Conservation (phyloP, 352 stramenopile species). For the Phytophthora ohioensis region DNA sequence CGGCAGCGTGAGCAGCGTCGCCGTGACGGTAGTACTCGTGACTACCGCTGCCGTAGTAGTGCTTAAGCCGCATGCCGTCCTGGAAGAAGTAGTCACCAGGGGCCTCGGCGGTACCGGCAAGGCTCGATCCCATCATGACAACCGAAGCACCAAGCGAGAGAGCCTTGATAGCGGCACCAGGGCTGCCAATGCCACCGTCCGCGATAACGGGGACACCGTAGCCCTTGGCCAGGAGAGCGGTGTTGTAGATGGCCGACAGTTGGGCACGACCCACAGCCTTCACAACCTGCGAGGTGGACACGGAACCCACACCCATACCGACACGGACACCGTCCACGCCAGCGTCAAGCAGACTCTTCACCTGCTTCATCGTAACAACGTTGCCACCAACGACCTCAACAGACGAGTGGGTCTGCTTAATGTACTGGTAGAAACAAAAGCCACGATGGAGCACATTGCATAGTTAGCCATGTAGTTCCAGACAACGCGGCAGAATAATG, state of each 20-base stretch:
- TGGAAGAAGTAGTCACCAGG: conserved; percentile 99
- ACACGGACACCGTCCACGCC: conserved; percentile 98
- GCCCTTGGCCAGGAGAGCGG: conserved; percentile 92
- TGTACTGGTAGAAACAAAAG: conserved; percentile 51
- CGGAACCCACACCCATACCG: conserved; percentile 99
- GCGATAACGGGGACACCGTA: conserved; percentile 98
- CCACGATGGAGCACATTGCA: not conserved
- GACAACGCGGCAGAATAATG: too few species aligned
- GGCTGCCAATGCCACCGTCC: conserved; percentile 97
- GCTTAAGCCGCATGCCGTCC: conserved; percentile 98
- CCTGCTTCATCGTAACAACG: conserved; percentile 97
- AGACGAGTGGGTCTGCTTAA: conserved; percentile 93
- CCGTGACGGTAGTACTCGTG: conserved; percentile 87
- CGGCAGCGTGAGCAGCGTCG: conserved; percentile 79
- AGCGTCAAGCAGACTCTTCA: conserved; percentile 96
- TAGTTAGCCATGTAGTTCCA: conserved; percentile 1
- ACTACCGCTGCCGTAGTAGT: conserved; percentile 98
- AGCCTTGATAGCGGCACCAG: conserved; percentile 98
- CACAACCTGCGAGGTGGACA: conserved; percentile 99
- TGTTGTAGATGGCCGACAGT: conserved; percentile 98
- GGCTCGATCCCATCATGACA: conserved; percentile 99
- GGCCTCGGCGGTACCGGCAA: conserved; percentile 97
- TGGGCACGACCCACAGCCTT: conserved; percentile 98
- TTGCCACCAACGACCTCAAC: conserved; percentile 98
- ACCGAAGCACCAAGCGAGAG: conserved; percentile 95